These are phyloP conservation scores for Aureobasidium namibiae DNA, from an alignment of 2,329 filamentous ascomycete genomes.

Conservation along the genomic window DNA sequence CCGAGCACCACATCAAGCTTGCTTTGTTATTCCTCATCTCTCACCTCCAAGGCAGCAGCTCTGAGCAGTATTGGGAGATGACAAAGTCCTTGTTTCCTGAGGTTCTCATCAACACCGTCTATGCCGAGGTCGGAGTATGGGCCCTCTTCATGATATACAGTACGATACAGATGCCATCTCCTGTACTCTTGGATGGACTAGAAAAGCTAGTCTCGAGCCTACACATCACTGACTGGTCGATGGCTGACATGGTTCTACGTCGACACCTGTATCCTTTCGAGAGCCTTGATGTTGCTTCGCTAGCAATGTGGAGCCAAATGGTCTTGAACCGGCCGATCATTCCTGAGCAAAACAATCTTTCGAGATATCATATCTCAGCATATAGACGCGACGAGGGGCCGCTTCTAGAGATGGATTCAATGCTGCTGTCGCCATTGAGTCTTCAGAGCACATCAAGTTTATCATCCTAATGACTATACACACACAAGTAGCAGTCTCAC, in stretches of 20 bases:
- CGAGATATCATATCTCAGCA: neutral
- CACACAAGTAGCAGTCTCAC: too few species aligned
- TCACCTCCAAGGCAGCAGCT: constrained; percentile 11
- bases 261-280: neutral
- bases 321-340: neutral
- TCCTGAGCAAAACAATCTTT: neutral
- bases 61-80: constrained; percentile 8
- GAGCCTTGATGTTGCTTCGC: neutral
- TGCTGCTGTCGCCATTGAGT: too few species aligned
- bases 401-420: too few species aligned
- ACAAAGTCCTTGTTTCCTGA: constrained; percentile 14
- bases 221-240: neutral
- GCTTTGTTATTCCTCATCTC: constrained; percentile 16
- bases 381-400: neutral
- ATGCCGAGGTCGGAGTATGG: constrained; percentile 18
- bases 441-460: too few species aligned
- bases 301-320: neutral
- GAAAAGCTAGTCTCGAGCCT: neutral
- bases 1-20: constrained; percentile 16
- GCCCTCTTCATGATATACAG: constrained; percentile 16
- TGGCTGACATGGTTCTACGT: neutral
- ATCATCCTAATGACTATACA: too few species aligned
- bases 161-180: neutral
- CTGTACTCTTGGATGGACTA: neutral
- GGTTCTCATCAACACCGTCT: constrained; percentile 16